Base-by-base conservation (phyloP, 2,329 filamentous ascomycete genomes). In the Tolypocladium sp. region DNA sequence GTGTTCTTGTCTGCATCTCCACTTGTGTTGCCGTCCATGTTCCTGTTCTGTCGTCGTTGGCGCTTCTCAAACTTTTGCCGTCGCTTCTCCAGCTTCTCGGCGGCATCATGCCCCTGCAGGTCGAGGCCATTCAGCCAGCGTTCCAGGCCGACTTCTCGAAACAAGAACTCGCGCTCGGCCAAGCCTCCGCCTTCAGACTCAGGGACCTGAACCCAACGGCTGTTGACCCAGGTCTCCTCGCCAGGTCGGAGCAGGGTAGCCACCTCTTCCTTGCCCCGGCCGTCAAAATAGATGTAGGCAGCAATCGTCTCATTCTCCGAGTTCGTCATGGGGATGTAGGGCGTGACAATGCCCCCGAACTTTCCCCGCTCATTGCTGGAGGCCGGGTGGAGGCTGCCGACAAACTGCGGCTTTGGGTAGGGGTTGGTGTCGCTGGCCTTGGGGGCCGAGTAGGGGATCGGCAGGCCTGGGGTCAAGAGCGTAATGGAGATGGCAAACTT, bases 151-250 rank as follows among this genome's bases (percentile, higher is more conserved):
- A 99, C 94, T 73, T 99, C 94, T 59, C 93, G 90, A 76, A 99
- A 99, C 64, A 99, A 78, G 67, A 99, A 99, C 71, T 99, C 94
- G 64, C 94, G 86, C 78, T 99, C 94, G 37, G 94, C 94, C 53
- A 99, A 83, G 49, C 94, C 94, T 56, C 94, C 94, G 38, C 93
- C 93, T 74, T 97, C 93, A 30, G 88, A 85, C 35, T 92, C 88
- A 3, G 93, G 91, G 8, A 99, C 86, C 70, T 95, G 93, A 56
- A 99, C 94, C 94, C 94, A 99, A 67, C 94, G 83, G 59, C 92
- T 97, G 70, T 97, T 99, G 30, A 99, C 95, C 94, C 94, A 99
- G 2, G 94, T 99, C 76, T 99, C 94, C 71, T 97, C 94, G 30
- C 94, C 93, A 15, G 92, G 89, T 58, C 94, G 83, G 57, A 99